phyloP scores from a whole-genome alignment of 805 yeast species.

The Candida vaughaniae region DNA sequence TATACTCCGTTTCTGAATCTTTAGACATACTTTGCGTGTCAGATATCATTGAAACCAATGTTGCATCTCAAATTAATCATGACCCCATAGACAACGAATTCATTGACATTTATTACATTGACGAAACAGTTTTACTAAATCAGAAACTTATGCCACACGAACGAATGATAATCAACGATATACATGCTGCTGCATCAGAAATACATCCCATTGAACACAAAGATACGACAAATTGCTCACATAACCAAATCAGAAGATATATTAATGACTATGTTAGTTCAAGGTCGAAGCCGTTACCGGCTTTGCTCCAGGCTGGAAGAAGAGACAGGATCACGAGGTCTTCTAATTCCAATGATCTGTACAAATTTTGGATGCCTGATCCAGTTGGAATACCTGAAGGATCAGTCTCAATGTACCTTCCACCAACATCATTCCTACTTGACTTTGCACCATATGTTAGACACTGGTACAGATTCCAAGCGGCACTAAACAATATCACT shows the following conservation, averaged over 20 bases:
- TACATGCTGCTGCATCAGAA: neutral
- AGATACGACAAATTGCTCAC: slow-evolving; percentile 1
- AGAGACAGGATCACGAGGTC: slow-evolving; percentile 14
- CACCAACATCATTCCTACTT: slow-evolving; percentile 22
- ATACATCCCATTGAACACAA: neutral
- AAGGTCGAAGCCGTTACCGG: slow-evolving; percentile 33
- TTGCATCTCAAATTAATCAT: slow-evolving; percentile 27
- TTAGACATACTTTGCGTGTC: slow-evolving; percentile 26
- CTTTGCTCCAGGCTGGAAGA: slow-evolving; percentile 27
- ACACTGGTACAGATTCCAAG: slow-evolving; percentile 35
- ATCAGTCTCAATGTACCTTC: slow-evolving; percentile 27
- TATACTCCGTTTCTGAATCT: neutral
- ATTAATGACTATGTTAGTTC: slow-evolving; percentile 29
- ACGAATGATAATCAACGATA: slow-evolving; percentile 1
- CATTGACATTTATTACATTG: slow-evolving; percentile 30
- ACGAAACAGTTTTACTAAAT: slow-evolving; percentile 26
- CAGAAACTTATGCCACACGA: slow-evolving; percentile 40
- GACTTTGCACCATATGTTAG: slow-evolving; percentile 35
- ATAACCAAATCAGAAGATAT: slow-evolving; percentile 13
- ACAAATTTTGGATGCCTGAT: slow-evolving; percentile 16
- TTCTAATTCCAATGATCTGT: neutral
- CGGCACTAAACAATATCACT: slow-evolving; percentile 15
- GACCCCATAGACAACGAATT: slow-evolving; percentile 32
- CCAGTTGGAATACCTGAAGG: slow-evolving; percentile 33
- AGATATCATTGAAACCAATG: slow-evolving; percentile 26